Percentiles rank a stretch among this genome's conserved stretches.
phyloP scores from a whole-genome alignment of 306 rosid species.

The Senna siamea region DNA sequence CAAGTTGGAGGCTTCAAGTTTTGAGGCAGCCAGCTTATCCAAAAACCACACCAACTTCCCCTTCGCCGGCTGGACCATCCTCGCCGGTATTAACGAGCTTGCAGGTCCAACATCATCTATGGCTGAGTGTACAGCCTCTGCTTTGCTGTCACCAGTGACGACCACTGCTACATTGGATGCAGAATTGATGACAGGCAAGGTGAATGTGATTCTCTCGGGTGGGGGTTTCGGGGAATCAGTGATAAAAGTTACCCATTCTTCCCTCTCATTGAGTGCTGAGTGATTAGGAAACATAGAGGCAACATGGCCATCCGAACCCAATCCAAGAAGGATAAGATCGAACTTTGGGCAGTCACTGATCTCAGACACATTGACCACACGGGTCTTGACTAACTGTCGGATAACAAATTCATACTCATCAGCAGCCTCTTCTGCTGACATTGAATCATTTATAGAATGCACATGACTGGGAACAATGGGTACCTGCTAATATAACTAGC shows the following conservation, averaged over 20 bases:
- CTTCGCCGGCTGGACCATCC: constrained; percentile 72
- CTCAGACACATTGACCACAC: constrained; percentile 75
- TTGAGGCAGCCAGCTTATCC: constrained; percentile 84
- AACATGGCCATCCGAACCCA: constrained; percentile 91
- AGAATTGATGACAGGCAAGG: constrained; percentile 94
- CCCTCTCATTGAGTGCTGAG: constrained; percentile 66
- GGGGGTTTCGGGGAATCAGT: constrained; percentile 96
- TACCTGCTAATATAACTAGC: constrained; percentile 56
- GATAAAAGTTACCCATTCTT: constrained; percentile 89
- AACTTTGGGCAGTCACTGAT: constrained; percentile 91
- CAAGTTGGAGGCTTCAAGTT: constrained; percentile 65
- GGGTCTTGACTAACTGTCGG: constrained; percentile 93
- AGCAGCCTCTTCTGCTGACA: constrained; percentile 97
- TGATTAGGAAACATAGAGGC: constrained; percentile 90
- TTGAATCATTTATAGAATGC: constrained; percentile 81
- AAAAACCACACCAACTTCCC: constrained; percentile 95
- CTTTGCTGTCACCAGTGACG: constrained; percentile 73
- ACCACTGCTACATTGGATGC: constrained; percentile 85
- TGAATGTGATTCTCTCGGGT: constrained; percentile 97
- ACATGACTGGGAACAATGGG: constrained; percentile 91
- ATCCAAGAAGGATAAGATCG: constrained; percentile 90
- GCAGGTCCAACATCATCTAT: constrained; percentile 60
- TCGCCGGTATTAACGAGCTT: constrained; percentile 63
- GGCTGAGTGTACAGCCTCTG: constrained; percentile 75
- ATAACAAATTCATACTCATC: constrained; percentile 83